Base-by-base conservation (phyloP, 1,139 yeast species). In the Trichomonascaceae sp. region DNA sequence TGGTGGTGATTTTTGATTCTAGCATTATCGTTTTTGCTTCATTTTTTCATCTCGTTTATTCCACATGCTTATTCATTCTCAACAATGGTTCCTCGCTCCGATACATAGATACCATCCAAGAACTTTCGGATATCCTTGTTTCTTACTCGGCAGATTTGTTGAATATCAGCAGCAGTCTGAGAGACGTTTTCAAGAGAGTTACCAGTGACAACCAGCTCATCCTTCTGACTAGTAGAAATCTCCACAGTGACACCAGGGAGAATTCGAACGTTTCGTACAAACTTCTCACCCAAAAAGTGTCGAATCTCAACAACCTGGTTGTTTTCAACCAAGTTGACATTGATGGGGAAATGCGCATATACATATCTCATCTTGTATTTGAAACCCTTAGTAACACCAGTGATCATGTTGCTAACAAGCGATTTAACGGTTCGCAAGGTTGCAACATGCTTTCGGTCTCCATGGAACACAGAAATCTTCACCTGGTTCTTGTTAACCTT, bases 71-170 rank as follows among this genome's bases (percentile, higher is more conserved):
- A 81, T 62, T 74, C 73, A 57, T 84, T 89, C 73, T 81, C 83
- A 59, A 74, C 87, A 74, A 93, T 82, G 74, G 82, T 81, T 73
- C 96, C 96, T 80, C 88, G 87, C 81, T 88, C 95, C 66, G 98
- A 91, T 71, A 93, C 99, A 79, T 93, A 93, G 82, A 93, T 91
- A 90, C 99, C 99, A 80, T 93, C 99, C 84, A 93, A 87, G 70
- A 73, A 93, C 86, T 93, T 93, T 82, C 99, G 90, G 91, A 95
- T 93, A 93, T 95, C 99, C 91, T 95, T 95, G 95, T 93, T 93
- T 85, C 97, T 88, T 74, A 91, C 99, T 78, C 95, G 86, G 83
- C 98, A 91, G 79, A 84, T 83, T 82, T 95, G 99, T 81, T 93
- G 97, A 70, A 93, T 83, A 74, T 91, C 97, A 71, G 99, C 99